A percentile compares a stretch with the other conserved stretches of the same genome.
phyloP scores from a whole-genome alignment of 495 filamentous ascomycete genomes.

The Chaetomium fimeti region DNA sequence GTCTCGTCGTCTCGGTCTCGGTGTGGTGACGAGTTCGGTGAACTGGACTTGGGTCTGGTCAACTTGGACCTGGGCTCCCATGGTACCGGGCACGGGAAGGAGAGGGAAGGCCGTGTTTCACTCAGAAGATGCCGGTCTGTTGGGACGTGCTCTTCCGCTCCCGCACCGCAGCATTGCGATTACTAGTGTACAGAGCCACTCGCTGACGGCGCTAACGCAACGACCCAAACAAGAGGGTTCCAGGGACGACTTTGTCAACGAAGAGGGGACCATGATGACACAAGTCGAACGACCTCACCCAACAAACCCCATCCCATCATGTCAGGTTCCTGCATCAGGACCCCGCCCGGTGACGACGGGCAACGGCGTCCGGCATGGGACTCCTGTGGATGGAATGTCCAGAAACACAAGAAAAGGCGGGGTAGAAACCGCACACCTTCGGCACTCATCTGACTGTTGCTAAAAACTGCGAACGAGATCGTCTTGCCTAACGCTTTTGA shows the following conservation, averaged over 20 bases:
- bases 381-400: background rate
- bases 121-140: background rate
- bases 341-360: background rate
- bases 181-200: background rate
- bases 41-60: background rate
- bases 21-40: background rate
- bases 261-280: background rate
- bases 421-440: background rate
- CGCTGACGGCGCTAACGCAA: slow-evolving; percentile 10
- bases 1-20: background rate
- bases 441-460: slow-evolving; percentile 12
- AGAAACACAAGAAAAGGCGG: slow-evolving; percentile 9
- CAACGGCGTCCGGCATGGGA: background rate
- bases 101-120: background rate
- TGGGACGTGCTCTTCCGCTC: background rate
- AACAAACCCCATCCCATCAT: background rate
- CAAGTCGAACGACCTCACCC: background rate
- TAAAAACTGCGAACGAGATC: background rate
- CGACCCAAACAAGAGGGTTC: slow-evolving; percentile 4
- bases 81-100: slow-evolving; percentile 12
- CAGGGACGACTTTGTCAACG: background rate
- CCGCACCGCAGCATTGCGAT: background rate
- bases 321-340: slow-evolving; percentile 9
- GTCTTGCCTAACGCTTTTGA: slow-evolving; percentile 16
- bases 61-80: background rate